Conservation (phyloP, 2,329 filamentous ascomycete genomes). For the Microsporum canis region DNA sequence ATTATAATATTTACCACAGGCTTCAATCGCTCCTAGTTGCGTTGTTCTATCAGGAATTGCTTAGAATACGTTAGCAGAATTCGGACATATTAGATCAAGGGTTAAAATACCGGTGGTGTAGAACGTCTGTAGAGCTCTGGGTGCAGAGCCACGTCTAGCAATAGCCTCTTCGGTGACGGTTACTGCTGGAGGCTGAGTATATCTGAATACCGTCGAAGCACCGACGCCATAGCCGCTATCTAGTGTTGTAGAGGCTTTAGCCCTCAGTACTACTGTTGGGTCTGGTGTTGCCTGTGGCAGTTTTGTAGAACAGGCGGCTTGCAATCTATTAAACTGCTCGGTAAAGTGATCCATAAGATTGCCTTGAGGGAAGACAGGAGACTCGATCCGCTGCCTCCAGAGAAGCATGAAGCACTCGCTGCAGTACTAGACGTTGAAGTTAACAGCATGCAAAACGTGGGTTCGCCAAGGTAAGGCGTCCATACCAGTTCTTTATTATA, state of each 20-base stretch:
- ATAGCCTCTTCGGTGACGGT: not conserved
- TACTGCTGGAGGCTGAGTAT: not conserved
- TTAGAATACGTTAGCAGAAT: not conserved
- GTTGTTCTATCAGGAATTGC: constrained; percentile 10
- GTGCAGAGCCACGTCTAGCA: not conserved
- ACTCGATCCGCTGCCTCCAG: constrained; percentile 15
- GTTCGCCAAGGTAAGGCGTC: not conserved
- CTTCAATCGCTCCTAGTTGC: constrained; percentile 12
- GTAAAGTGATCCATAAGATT: constrained; percentile 14
- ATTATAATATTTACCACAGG: constrained; percentile 13
- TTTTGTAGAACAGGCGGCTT: constrained; percentile 10
- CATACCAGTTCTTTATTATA: constrained; percentile 14
- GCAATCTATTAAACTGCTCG: constrained; percentile 13
- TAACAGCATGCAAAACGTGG: not conserved
- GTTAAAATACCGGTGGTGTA: not conserved
- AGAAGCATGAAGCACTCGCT: constrained; percentile 16
- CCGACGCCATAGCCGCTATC: not conserved
- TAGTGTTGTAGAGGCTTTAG: not conserved
- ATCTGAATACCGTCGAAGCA: not conserved
- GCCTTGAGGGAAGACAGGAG: constrained; percentile 11
- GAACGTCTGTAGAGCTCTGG: not conserved
- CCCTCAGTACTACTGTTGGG: constrained; percentile 6
- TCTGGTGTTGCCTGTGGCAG: constrained; percentile 9
- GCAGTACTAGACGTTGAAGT: constrained; percentile 11
- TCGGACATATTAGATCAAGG: too few species aligned